Evolutionary conservation across 1,284 basidiomycete genomes (phyloP).

Genomic region (Rhodotorula sp.): DNA sequence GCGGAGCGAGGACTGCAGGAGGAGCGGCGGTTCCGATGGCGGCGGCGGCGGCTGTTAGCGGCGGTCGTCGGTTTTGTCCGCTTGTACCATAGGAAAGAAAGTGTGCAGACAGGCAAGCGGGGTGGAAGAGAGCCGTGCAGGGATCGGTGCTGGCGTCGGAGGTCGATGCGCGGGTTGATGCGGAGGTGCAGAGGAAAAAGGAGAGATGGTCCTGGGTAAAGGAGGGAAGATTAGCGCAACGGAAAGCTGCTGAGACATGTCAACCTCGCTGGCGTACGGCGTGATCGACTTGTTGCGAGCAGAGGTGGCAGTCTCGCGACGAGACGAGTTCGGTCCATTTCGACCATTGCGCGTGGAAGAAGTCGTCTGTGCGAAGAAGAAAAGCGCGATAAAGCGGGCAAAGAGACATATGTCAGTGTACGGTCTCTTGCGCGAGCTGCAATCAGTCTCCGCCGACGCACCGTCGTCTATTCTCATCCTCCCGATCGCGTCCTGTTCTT

Average conservation of each 20-base stretch:
- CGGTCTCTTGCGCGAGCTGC: not conserved
- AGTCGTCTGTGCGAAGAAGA: slow-evolving; percentile 49
- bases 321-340: slow-evolving; percentile 55
- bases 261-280: slow-evolving; percentile 53
- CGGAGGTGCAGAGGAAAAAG: slow-evolving; percentile 56
- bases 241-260: slow-evolving; percentile 6
- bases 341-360: slow-evolving; percentile 59
- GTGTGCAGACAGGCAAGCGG: slow-evolving; percentile 63
- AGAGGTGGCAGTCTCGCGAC: slow-evolving; percentile 58
- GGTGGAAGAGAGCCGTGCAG: slow-evolving; percentile 63
- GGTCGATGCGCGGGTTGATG: not conserved
- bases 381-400: slow-evolving; percentile 28
- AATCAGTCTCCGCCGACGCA: slow-evolving; percentile 45
- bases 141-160: slow-evolving; percentile 33
- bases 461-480: slow-evolving; percentile 68
- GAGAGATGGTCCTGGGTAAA: slow-evolving; percentile 58
- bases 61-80: not conserved
- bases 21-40: slow-evolving; percentile 21
- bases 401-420: too few species aligned
- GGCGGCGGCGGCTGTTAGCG: not conserved
- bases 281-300: slow-evolving; percentile 53
- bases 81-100: slow-evolving; percentile 53
- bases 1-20: slow-evolving; percentile 42
- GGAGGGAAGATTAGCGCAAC: not conserved
- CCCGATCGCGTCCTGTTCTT: slow-evolving; percentile 33